Evolutionary conservation across 306 rosid genomes (phyloP).

Genomic region (Rubus parviflorus): DNA sequence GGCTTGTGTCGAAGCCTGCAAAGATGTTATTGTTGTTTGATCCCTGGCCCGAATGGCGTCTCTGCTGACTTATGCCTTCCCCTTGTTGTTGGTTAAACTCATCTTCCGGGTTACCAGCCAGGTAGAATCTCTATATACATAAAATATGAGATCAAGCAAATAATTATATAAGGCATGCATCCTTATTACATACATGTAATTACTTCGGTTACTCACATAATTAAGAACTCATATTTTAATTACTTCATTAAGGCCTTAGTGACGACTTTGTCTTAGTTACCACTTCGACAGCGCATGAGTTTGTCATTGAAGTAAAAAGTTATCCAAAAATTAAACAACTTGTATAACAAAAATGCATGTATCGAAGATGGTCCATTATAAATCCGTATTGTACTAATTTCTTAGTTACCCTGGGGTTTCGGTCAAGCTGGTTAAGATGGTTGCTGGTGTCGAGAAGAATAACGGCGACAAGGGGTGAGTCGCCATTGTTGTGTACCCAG

Average conservation of each 20-base stretch:
- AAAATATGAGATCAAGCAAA: too few relatives aligned
- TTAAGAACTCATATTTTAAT: too few relatives aligned
- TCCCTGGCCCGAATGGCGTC: background rate
- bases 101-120: conserved; percentile 45
- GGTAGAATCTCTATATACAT: conserved; percentile 41
- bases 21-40: conserved; percentile 33
- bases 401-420: conserved; percentile 43
- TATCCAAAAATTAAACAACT: too few relatives aligned
- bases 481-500: conserved; percentile 42
- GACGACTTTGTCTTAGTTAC: too few relatives aligned
- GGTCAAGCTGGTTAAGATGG: conserved; percentile 57
- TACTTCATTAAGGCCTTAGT: too few relatives aligned
- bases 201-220: too few relatives aligned
- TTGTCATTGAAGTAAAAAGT: too few relatives aligned
- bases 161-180: background rate
- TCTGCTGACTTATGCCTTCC: background rate
- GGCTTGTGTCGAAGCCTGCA: conserved; percentile 32
- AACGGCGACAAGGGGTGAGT: conserved; percentile 31
- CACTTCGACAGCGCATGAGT: too few relatives aligned
- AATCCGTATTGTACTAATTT: too few relatives aligned
- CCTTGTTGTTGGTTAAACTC: conserved; percentile 27
- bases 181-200: too few relatives aligned
- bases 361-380: too few relatives aligned
- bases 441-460: conserved; percentile 44
- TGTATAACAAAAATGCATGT: too few relatives aligned